A percentile compares a stretch with the other conserved stretches of the same genome.
These are phyloP conservation scores for Mortierella sp. DNA, from an alignment of 371 early-diverging fungal species.

Conservation along the genomic window DNA sequence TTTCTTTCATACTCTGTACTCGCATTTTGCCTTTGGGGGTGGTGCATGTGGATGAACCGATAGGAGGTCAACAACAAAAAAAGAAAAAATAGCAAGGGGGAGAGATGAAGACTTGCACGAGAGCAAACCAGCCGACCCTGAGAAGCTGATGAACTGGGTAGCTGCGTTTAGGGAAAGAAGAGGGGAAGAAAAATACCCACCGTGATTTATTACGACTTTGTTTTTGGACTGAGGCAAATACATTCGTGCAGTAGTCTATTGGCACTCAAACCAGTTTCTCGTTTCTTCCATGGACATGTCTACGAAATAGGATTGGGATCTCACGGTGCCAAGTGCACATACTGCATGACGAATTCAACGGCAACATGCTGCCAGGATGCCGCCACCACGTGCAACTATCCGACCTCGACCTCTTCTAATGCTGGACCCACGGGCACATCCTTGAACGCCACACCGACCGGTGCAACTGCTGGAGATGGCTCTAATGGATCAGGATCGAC, in stretches of 20 bases:
- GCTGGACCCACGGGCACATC: constrained; percentile 4
- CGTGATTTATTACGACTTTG: background rate
- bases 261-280: background rate
- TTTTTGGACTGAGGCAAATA: too few relatives aligned
- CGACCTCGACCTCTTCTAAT: constrained; percentile 18
- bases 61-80: too few relatives aligned
- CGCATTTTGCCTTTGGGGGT: too few relatives aligned
- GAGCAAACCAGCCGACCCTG: too few relatives aligned
- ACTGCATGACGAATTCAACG: constrained; percentile 26
- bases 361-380: constrained; percentile 23
- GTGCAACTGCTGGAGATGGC: background rate
- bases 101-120: too few relatives aligned
- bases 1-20: background rate
- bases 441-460: background rate
- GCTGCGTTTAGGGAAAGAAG: background rate
- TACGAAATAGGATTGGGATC: constrained; percentile 22
- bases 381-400: constrained; percentile 1
- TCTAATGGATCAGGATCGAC: background rate
- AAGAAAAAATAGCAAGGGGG: too few relatives aligned
- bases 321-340: constrained; percentile 10
- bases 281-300: background rate
- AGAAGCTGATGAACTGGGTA: background rate
- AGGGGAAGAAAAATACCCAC: background rate
- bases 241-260: too few relatives aligned
- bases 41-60: too few relatives aligned